These are phyloP conservation scores for Daedalea quercina DNA, from an alignment of 768 basidiomycete species.

Conservation along the genomic window DNA sequence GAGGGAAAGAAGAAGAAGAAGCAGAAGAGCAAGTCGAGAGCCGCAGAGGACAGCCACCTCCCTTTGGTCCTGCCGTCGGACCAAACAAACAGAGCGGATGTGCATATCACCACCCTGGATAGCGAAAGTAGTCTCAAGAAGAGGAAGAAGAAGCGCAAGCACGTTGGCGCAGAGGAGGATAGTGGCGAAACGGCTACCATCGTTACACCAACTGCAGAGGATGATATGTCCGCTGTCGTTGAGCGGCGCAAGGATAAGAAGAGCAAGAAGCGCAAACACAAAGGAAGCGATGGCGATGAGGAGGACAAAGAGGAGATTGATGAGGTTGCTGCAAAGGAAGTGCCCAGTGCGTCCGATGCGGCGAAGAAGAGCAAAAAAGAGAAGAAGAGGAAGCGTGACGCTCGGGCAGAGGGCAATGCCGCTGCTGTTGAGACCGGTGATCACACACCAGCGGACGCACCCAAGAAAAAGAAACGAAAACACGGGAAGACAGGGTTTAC, in stretches of 20 bases:
- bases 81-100: not conserved
- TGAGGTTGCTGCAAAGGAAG: not conserved
- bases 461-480: constrained; percentile 18
- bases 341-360: not conserved
- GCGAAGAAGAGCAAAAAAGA: constrained; percentile 1
- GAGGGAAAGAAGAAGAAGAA: constrained; percentile 7
- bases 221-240: not conserved
- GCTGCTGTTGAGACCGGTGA: not conserved
- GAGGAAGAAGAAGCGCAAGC: constrained; percentile 14
- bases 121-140: not conserved
- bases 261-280: not conserved
- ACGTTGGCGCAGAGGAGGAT: not conserved
- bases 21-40: constrained; percentile 14
- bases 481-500: constrained; percentile 6
- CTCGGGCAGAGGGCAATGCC: not conserved
- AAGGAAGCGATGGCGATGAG: not conserved
- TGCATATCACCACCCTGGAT: not conserved
- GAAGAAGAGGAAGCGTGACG: not conserved
- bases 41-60: constrained; percentile 1
- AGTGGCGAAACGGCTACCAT: not conserved
- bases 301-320: not conserved
- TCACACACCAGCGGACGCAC: not conserved
- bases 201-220: not conserved
- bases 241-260: not conserved
- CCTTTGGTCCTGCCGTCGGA: not conserved